Percentiles rank a stretch among this genome's conserved stretches.
Evolutionary conservation across 352 stramenopile species (phyloP).

Genomic region (Globisporangium solare): DNA sequence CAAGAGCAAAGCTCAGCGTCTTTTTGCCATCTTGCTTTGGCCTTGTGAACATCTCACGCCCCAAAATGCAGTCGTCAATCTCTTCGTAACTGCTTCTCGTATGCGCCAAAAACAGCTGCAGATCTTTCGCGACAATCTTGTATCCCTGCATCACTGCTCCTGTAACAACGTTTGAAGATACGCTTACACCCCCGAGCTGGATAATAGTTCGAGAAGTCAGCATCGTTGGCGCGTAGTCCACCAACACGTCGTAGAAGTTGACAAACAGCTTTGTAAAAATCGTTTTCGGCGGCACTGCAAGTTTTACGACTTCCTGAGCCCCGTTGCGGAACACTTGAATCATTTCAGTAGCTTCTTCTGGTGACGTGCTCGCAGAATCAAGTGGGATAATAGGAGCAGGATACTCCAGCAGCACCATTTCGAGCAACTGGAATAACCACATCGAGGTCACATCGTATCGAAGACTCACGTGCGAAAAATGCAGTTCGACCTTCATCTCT

Average conservation of each 20-base stretch:
- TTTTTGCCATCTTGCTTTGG: constrained; percentile 30
- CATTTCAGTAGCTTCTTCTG: constrained; percentile 46
- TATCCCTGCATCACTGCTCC: constrained; percentile 84
- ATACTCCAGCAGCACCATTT: constrained; percentile 79
- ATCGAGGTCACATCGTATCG: constrained; percentile 80
- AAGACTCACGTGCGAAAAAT: constrained; percentile 79
- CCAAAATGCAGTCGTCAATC: constrained; percentile 58
- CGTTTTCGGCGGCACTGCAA: constrained; percentile 69
- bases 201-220: constrained; percentile 70
- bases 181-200: constrained; percentile 61
- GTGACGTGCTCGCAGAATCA: constrained; percentile 62
- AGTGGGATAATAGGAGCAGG: constrained; percentile 78
- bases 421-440: constrained; percentile 74
- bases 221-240: constrained; percentile 71
- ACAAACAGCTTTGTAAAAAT: constrained; percentile 88
- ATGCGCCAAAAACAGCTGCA: constrained; percentile 71
- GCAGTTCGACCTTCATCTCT: constrained; percentile 84
- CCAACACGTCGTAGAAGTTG: constrained; percentile 76
- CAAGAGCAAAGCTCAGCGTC: constrained; percentile 35
- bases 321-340: constrained; percentile 24
- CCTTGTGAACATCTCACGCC: constrained; percentile 55
- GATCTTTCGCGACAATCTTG: constrained; percentile 70
- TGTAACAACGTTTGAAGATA: constrained; percentile 85
- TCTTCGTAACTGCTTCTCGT: constrained; percentile 60
- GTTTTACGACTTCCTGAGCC: constrained; percentile 49